Percentiles rank a stretch among this genome's conserved stretches.
phyloP scores from a whole-genome alignment of 2,329 filamentous ascomycete species.

The Fusarium sp. region DNA sequence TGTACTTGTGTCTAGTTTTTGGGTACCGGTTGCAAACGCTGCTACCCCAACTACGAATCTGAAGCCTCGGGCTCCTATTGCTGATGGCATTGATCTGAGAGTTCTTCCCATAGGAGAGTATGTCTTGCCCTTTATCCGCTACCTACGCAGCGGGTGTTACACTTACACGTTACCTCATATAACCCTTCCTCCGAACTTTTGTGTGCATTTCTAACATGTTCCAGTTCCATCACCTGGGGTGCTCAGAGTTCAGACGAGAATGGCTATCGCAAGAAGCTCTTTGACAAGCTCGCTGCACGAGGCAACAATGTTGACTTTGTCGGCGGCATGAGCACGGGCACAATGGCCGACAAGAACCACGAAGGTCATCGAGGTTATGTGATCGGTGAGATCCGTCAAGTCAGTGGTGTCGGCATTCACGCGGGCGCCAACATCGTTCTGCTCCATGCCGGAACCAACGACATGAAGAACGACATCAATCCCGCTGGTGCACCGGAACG shows the following conservation, averaged over 20 bases:
- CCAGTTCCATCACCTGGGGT: slow-evolving; percentile 6
- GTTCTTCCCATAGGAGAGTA: neutral
- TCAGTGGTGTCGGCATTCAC: neutral
- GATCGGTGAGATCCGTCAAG: neutral
- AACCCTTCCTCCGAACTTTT: neutral
- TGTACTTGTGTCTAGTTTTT: neutral
- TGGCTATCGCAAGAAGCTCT: slow-evolving; percentile 6
- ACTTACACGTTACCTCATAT: neutral
- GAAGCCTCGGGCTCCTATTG: neutral
- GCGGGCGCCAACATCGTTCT: neutral
- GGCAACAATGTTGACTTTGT: slow-evolving; percentile 9
- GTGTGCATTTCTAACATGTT: neutral
- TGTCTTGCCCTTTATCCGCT: neutral
- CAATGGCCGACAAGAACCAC: neutral
- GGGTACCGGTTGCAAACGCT: neutral
- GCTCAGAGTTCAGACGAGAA: slow-evolving; percentile 3
- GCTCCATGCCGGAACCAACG: neutral
- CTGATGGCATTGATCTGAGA: neutral
- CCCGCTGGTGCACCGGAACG: neutral
- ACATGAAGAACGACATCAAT: neutral
- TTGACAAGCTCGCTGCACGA: neutral
- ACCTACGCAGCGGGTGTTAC: neutral
- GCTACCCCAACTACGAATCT: neutral
- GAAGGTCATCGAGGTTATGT: neutral
- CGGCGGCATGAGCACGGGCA: neutral